Evolutionary conservation across 192 early-diverging fungal genomes (phyloP), one percentile per base, ranked within the genome.

Genomic region (Phlyctochytrium bullatum): DNA sequence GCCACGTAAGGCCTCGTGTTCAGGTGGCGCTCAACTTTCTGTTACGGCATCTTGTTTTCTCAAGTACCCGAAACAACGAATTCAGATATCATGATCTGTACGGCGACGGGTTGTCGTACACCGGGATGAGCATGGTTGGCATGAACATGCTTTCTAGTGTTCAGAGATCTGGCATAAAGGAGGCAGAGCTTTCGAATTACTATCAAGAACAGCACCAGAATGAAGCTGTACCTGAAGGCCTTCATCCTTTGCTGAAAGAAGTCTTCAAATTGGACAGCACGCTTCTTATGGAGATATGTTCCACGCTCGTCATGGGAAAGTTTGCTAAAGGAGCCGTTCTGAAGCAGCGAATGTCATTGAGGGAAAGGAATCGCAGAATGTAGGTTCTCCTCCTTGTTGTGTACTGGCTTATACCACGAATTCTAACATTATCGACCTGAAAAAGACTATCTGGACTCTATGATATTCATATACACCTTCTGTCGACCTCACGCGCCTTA

Each of bases 231-330:
- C 54, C 34, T 25, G 69, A 71, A 40, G 52, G 52, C 0, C 31
- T 71, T 12, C 69, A 71, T 64, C 53, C 62, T 6, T 30, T 64
- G 24, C 53, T 71, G 2, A 71, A 71, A 31, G 36, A 54, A 28
- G 69, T 71, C 3, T 71, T 71, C 58, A 52, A 71, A 27, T 36
- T 71, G 3, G 69, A 71, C 35, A 71, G 62, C 51, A 63, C 69
- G 12, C 32, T 71, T 27, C 62, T 71, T 61, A 54, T 71, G n/a
- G 69, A 71, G 16, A 32, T 64, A 17, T 64, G 60, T 54, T 36
- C 60, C 10, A 31, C 61, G 4, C 40, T 64, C 36, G 32, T 10
- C 3, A 63, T 71, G 61, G 62, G 69, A 24, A 71, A 35, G 31
- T 10, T n/a, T n/a, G n/a, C n/a, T n/a, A n/a, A n/a, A n/a, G n/a